Evolutionary conservation across 139 green algal genomes (phyloP).

Genomic region (Closterium sp.): DNA sequence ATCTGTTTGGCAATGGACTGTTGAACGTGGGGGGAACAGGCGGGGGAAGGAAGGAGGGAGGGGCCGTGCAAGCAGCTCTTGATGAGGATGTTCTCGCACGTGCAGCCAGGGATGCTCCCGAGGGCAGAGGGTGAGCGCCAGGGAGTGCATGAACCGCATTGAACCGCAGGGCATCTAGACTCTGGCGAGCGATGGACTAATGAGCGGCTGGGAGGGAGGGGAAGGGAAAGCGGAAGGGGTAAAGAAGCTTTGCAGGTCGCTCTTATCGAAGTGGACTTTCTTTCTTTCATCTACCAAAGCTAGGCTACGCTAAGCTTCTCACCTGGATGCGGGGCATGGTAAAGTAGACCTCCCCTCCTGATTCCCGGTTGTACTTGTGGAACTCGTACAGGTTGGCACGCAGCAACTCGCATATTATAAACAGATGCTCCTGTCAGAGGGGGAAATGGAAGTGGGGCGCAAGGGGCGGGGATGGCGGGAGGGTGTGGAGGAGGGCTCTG

Average conservation of each 20-base stretch:
- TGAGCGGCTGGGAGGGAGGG: neutral
- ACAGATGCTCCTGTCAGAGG: constrained; percentile 82
- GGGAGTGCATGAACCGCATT: constrained; percentile 92
- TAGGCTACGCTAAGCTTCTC: no score
- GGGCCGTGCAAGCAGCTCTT: constrained; percentile 51
- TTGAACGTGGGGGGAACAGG: no score
- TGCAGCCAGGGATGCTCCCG: no score
- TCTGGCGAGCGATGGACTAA: constrained; percentile 79
- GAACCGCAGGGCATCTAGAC: constrained; percentile 77
- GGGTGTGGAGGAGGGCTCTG: neutral
- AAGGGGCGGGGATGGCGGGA: no score
- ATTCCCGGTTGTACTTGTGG: constrained; percentile 88
- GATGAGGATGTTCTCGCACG: constrained; percentile 97
- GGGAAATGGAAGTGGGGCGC: no score
- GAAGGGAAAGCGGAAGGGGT: neutral
- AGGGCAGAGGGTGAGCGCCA: constrained; percentile 90
- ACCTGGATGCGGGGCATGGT: constrained; percentile 71
- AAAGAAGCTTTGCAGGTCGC: neutral
- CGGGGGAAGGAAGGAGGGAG: no score
- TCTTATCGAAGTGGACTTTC: neutral
- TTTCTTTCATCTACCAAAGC: no score
- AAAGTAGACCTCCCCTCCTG: constrained; percentile 83
- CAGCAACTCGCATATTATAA: constrained; percentile 95
- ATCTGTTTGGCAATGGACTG: no score
- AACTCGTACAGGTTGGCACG: constrained; percentile 97